Evolutionary conservation across 345 rosid species (phyloP).

Genomic region (Noccaea caerulescens): DNA sequence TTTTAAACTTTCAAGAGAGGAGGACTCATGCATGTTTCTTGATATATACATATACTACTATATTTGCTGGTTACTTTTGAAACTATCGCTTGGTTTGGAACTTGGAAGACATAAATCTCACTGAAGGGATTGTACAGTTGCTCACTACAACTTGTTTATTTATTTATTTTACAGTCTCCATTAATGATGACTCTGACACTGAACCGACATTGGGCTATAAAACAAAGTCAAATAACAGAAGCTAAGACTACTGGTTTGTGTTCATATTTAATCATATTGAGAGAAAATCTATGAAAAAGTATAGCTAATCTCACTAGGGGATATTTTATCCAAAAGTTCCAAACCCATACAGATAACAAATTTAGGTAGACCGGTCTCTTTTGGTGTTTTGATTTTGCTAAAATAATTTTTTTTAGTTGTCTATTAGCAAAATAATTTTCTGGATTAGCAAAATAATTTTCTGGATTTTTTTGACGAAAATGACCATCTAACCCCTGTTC

Average conservation of each 20-base stretch:
- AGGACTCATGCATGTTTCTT: slow-evolving; percentile 5
- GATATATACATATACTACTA: background rate
- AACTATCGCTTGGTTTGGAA: slow-evolving; percentile 12
- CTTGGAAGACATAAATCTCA: slow-evolving; percentile 30
- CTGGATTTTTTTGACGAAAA: background rate
- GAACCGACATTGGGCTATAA: slow-evolving; percentile 19
- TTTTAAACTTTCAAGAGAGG: slow-evolving; percentile 35
- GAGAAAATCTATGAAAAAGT: background rate
- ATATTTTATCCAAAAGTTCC: no score
- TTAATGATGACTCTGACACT: slow-evolving; percentile 36
- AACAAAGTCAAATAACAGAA: slow-evolving; percentile 36
- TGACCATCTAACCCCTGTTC: no score
- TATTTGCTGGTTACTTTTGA: background rate
- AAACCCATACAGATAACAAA: background rate
- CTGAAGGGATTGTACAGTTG: slow-evolving; percentile 16
- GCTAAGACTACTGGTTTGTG: slow-evolving; percentile 23
- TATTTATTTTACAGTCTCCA: slow-evolving; percentile 6
- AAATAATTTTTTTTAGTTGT: no score
- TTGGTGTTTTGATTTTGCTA: no score
- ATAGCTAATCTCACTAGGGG: background rate
- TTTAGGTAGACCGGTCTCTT: no score
- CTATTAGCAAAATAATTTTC: background rate
- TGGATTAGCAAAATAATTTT: no score
- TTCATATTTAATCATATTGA: slow-evolving; percentile 6
- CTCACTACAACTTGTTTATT: slow-evolving; percentile 33